These are phyloP conservation scores for Hygrophila difformis DNA, from an alignment of 257 asterid species.

Conservation along the genomic window DNA sequence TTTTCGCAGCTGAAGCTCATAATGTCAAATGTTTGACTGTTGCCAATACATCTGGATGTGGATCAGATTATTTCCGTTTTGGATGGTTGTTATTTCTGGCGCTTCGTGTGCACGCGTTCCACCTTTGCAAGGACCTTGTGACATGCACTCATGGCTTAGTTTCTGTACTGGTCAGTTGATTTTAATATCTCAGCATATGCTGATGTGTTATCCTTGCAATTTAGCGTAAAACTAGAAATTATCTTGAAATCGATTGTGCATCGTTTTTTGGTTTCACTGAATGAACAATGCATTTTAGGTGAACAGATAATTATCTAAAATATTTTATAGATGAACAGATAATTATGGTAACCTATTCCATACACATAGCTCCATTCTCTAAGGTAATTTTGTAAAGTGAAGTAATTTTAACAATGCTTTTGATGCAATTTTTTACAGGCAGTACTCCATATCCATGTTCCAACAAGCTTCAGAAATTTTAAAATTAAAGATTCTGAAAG, in stretches of 20 bases:
- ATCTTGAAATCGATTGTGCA: not conserved
- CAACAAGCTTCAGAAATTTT: conserved; percentile 58
- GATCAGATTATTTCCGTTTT: conserved; percentile 65
- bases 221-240: conserved; percentile 4
- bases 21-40: conserved; percentile 35
- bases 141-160: conserved; percentile 86
- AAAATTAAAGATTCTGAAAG: conserved; percentile 47
- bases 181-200: conserved; percentile 9
- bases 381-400: not conserved
- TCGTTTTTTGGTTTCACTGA: not conserved
- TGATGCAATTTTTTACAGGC: conserved; percentile 48
- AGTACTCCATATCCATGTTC: conserved; percentile 69
- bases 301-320: too few relatives aligned
- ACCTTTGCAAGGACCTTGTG: conserved; percentile 71
- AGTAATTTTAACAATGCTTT: conserved; percentile 19
- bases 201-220: conserved; percentile 9
- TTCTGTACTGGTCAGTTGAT: conserved; percentile 72
- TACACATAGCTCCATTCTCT: conserved; percentile 1
- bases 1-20: conserved; percentile 46
- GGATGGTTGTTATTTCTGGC: conserved; percentile 94
- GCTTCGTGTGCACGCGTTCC: conserved; percentile 66
- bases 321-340: not conserved
- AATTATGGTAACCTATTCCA: conserved; percentile 3
- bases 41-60: conserved; percentile 18
- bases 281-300: not conserved